phyloP scores from a whole-genome alignment of 768 basidiomycete species.

The Nevesoporus exiguus region DNA sequence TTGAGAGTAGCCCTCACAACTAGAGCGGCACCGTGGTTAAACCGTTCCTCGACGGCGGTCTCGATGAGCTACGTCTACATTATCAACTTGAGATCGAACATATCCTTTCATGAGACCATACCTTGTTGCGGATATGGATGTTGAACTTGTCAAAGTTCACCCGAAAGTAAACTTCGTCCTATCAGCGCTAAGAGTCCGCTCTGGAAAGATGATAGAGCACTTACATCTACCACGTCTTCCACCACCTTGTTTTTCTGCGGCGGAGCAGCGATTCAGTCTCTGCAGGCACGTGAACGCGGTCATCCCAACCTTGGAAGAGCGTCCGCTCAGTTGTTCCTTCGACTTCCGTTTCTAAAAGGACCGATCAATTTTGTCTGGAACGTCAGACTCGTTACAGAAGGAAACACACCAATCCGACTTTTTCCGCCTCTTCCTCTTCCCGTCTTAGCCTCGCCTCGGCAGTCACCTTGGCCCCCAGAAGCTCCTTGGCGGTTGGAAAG shows the following conservation, averaged over 20 bases:
- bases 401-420: slow-evolving; percentile 62
- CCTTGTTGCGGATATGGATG: slow-evolving; percentile 82
- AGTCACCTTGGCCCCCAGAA: slow-evolving; percentile 66
- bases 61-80: slow-evolving; percentile 61
- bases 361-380: slow-evolving; percentile 13
- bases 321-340: slow-evolving; percentile 42
- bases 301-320: slow-evolving; percentile 49
- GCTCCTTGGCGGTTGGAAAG: slow-evolving; percentile 77
- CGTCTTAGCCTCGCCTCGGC: slow-evolving; percentile 60
- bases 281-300: background rate
- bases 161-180: slow-evolving; percentile 77
- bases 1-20: slow-evolving; percentile 72
- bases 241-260: slow-evolving; percentile 43
- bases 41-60: slow-evolving; percentile 71
- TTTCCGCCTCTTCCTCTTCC: slow-evolving; percentile 73
- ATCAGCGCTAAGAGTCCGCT: slow-evolving; percentile 1
- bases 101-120: slow-evolving; percentile 32
- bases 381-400: background rate
- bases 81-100: slow-evolving; percentile 10
- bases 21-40: slow-evolving; percentile 67
- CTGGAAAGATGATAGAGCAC: slow-evolving; percentile 19
- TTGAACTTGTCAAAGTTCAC: slow-evolving; percentile 89
- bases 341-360: slow-evolving; percentile 59
- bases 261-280: slow-evolving; percentile 23
- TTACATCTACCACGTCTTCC: slow-evolving; percentile 65